Evolutionary conservation across 371 early-diverging fungal species (phyloP).

Genomic region (Mucor sp.): DNA sequence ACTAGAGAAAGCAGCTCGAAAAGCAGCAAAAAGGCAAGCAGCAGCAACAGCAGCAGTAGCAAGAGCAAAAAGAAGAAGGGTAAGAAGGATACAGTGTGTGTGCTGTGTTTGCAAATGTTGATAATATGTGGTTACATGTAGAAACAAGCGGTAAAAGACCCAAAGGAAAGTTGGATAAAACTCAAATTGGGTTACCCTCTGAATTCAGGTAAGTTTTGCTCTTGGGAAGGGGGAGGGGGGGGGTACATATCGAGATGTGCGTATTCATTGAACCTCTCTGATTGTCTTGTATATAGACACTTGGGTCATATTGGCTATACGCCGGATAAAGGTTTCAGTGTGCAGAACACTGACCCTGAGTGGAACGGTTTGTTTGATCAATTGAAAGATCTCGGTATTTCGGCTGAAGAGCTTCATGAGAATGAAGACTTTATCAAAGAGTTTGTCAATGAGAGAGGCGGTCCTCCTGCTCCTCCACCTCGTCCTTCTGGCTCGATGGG

Average conservation of each 20-base stretch:
- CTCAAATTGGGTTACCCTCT: constrained; percentile 76
- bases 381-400: constrained; percentile 47
- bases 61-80: constrained; percentile 47
- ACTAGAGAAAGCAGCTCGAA: constrained; percentile 48
- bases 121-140: background rate
- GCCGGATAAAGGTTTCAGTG: constrained; percentile 81
- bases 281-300: constrained; percentile 48
- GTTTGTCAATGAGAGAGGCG: constrained; percentile 48
- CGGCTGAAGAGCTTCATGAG: constrained; percentile 43
- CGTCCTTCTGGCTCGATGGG: constrained; percentile 15
- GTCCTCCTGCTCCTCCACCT: constrained; percentile 32
- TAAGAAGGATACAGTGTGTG: constrained; percentile 4
- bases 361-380: constrained; percentile 73
- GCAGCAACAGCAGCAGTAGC: constrained; percentile 30
- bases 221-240: too few relatives aligned
- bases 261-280: background rate
- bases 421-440: constrained; percentile 52
- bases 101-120: background rate
- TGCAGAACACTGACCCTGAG: constrained; percentile 80
- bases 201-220: constrained; percentile 60
- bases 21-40: background rate
- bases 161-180: constrained; percentile 67
- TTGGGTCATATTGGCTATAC: constrained; percentile 81
- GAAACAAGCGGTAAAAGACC: constrained; percentile 35
- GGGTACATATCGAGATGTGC: background rate